Base-by-base conservation (phyloP, 1,284 basidiomycete genomes). In the Cryptococcus deneoformans region DNA sequence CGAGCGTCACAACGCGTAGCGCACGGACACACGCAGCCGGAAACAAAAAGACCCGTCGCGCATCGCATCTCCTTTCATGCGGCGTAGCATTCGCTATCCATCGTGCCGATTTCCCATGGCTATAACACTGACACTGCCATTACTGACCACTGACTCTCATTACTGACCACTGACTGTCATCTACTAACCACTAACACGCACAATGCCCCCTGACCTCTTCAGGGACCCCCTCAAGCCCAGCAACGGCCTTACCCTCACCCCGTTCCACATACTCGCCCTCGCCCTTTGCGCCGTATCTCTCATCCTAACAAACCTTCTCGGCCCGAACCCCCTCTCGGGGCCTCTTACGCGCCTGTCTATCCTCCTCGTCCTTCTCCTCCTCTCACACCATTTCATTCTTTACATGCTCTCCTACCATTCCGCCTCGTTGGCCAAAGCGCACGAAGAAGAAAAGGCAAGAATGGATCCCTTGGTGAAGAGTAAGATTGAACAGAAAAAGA, bases 201-300 rank as follows among this genome's bases (percentile, higher is more conserved):
- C 16, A 47, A 52, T 9, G 56, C 56, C 54, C 54, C n/a, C 58
- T 49, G 58, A 60, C n/a, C 40, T 56, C n/a, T 24, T 57, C 7
- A 52, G 57, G 24, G 59, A 60, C 44, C 59, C 59, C 11, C 59
- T 60, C 6, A 46, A 45, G 38, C 52, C 55, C 14, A 57, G 57
- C 29, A 50, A 50, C 35, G 38, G 24, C 39, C 35, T 51, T 16
- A 54, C 64, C 12, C 58, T 71, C 35, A 71, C 69, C 0, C 68
- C 67, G 1, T 68, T 71, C 50, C 69, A 71, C 57, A 60, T 71
- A 12, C n/a, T 64, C 5, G 57, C 59, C n/a, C 56, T 71, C 36
- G 37, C 62, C 29, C 56, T 66, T 43, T 60, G 56, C n/a, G 57
- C 62, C 0, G 42, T 66, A 3, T 58, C 65, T 6, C 59, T 71